phyloP scores from a whole-genome alignment of 257 asterid species.

The Verbena officinalis region DNA sequence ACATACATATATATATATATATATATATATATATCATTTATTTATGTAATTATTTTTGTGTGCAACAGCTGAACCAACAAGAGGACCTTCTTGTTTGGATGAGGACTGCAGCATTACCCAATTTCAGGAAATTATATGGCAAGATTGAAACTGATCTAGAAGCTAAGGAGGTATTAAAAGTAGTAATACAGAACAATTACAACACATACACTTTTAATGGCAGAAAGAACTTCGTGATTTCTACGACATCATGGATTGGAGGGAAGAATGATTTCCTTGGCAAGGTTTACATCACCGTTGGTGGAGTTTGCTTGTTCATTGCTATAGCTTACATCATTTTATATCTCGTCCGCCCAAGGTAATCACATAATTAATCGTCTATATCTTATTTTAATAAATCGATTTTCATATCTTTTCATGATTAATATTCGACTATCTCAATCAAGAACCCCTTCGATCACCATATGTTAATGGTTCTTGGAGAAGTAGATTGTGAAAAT shows the following conservation, averaged over 20 bases:
- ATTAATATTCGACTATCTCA: no score
- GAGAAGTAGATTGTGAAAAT: no score
- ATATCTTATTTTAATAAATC: background rate
- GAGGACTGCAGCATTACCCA: slow-evolving; percentile 94
- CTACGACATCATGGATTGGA: slow-evolving; percentile 94
- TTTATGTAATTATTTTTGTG: background rate
- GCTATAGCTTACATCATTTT: slow-evolving; percentile 58
- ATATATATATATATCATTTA: no score
- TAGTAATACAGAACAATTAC: slow-evolving; percentile 73
- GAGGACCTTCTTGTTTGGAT: slow-evolving; percentile 97
- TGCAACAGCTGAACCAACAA: slow-evolving; percentile 76
- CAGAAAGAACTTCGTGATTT: slow-evolving; percentile 68
- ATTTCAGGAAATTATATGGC: slow-evolving; percentile 81
- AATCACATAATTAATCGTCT: background rate
- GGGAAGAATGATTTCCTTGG: slow-evolving; percentile 85
- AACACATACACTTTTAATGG: slow-evolving; percentile 81
- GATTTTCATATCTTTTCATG: background rate
- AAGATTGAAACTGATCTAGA: slow-evolving; percentile 77
- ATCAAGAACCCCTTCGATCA: no score
- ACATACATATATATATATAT: no score
- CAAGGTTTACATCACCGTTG: slow-evolving; percentile 61
- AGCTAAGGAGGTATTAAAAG: slow-evolving; percentile 58
- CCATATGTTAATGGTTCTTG: no score
- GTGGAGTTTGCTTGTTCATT: slow-evolving; percentile 64
- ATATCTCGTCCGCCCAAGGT: slow-evolving; percentile 89